These are phyloP conservation scores for Podaxis rugospora DNA, from an alignment of 768 basidiomycete species.

Conservation along the genomic window DNA sequence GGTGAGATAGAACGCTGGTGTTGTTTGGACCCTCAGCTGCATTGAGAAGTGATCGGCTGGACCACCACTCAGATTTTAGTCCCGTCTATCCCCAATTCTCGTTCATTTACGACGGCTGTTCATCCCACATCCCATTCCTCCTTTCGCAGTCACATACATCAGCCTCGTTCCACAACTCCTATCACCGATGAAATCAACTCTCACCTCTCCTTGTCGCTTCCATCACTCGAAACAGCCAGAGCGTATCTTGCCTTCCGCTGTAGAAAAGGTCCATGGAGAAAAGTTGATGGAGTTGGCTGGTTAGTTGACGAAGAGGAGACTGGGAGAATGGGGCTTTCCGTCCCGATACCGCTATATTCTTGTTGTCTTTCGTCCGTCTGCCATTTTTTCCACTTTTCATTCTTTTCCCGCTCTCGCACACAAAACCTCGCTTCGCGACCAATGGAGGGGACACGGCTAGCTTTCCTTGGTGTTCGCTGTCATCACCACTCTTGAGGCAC, in stretches of 20 bases:
- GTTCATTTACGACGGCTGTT: background rate
- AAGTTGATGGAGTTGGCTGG: background rate
- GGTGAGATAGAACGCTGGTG: too few relatives aligned
- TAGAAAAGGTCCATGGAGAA: background rate
- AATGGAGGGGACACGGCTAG: background rate
- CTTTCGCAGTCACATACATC: background rate
- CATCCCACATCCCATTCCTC: background rate
- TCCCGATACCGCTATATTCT: background rate
- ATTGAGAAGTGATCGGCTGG: too few relatives aligned
- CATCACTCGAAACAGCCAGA: background rate
- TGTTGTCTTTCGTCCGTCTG: background rate
- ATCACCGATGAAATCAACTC: background rate
- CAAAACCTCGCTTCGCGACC: background rate
- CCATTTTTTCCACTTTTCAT: too few relatives aligned
- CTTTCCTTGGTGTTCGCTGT: too few relatives aligned
- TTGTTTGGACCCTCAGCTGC: too few relatives aligned
- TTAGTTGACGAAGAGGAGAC: background rate
- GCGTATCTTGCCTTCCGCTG: background rate
- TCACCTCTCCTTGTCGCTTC: background rate
- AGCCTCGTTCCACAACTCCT: background rate
- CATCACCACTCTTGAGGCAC: too few relatives aligned
- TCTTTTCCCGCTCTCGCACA: background rate
- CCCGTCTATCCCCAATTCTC: too few relatives aligned
- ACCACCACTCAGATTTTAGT: too few relatives aligned
- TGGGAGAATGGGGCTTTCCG: background rate